Evolutionary conservation across 2,329 filamentous ascomycete genomes (phyloP).

Genomic region (Chaetomium sp.): DNA sequence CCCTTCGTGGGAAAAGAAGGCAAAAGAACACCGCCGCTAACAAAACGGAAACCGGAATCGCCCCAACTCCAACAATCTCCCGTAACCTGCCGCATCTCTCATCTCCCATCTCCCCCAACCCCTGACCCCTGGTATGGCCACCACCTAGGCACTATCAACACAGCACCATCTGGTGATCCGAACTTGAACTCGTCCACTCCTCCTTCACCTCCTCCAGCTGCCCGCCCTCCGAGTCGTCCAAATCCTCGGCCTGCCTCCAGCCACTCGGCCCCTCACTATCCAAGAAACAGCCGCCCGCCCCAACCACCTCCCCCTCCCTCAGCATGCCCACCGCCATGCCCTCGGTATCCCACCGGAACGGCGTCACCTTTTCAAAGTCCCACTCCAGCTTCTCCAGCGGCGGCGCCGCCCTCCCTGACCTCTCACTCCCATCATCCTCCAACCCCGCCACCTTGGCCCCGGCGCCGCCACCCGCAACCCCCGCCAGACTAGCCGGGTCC

Average conservation of each 20-base stretch:
- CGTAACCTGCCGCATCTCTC: too few relatives aligned
- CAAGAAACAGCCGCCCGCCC: slow-evolving; percentile 24
- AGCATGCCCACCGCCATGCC: slow-evolving; percentile 23
- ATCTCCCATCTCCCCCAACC: too few relatives aligned
- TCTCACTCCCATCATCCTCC: not conserved
- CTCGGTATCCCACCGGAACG: slow-evolving; percentile 29
- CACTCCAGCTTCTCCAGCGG: slow-evolving; percentile 20
- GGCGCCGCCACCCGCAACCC: not conserved
- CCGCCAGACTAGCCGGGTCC: slow-evolving; percentile 16
- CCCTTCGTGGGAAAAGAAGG: not conserved
- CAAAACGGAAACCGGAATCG: not conserved
- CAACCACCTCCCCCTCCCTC: slow-evolving; percentile 5
- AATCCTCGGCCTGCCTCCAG: slow-evolving; percentile 28
- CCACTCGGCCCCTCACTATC: slow-evolving; percentile 33
- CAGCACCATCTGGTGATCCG: not conserved
- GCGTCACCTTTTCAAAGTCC: slow-evolving; percentile 22
- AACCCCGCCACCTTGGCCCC: not conserved
- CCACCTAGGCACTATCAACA: not conserved
- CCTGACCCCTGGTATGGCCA: too few relatives aligned
- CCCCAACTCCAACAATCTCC: not conserved
- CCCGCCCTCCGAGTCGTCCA: slow-evolving; percentile 16
- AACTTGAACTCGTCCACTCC: not conserved
- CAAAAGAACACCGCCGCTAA: not conserved
- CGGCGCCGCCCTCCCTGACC: not conserved
- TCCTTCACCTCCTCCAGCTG: not conserved